Evolutionary conservation across 2,329 filamentous ascomycete species (phyloP).

Genomic region (Mycosphaerelloides madeirae): DNA sequence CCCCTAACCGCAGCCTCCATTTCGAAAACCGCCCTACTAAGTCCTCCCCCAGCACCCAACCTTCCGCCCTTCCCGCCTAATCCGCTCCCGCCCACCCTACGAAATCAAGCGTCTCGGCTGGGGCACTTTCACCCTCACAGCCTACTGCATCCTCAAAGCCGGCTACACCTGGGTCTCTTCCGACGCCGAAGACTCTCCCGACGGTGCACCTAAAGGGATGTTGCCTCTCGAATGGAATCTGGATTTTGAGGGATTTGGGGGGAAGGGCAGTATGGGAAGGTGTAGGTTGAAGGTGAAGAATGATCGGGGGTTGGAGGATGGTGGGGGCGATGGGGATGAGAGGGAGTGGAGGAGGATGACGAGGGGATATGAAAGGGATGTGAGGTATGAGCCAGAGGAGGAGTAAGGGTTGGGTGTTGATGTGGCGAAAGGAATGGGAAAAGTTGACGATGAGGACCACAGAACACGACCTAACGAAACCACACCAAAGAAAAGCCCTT

Average conservation of each 20-base stretch:
- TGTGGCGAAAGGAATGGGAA: too few relatives aligned
- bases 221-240: slow-evolving; percentile 41
- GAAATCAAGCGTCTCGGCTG: slow-evolving; percentile 40
- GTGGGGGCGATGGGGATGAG: slow-evolving; percentile 23
- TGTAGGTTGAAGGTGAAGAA: slow-evolving; percentile 39
- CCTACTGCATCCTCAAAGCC: slow-evolving; percentile 39
- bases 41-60: slow-evolving; percentile 45
- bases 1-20: background rate
- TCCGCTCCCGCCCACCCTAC: slow-evolving; percentile 36
- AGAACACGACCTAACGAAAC: too few relatives aligned
- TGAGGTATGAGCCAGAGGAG: slow-evolving; percentile 15
- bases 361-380: slow-evolving; percentile 23
- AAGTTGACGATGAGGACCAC: too few relatives aligned
- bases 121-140: slow-evolving; percentile 40
- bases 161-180: slow-evolving; percentile 42
- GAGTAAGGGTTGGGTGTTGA: background rate
- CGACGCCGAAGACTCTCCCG: slow-evolving; percentile 31
- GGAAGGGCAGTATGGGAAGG: slow-evolving; percentile 38
- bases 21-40: too few relatives aligned
- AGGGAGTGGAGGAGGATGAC: slow-evolving; percentile 22
- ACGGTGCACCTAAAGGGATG: slow-evolving; percentile 31
- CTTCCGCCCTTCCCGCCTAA: slow-evolving; percentile 36
- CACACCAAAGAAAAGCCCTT: too few relatives aligned
- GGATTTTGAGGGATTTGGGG: slow-evolving; percentile 36
- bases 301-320: slow-evolving; percentile 23